phyloP scores from a whole-genome alignment of 257 asterid species.

The Anisodus acutangulus region DNA sequence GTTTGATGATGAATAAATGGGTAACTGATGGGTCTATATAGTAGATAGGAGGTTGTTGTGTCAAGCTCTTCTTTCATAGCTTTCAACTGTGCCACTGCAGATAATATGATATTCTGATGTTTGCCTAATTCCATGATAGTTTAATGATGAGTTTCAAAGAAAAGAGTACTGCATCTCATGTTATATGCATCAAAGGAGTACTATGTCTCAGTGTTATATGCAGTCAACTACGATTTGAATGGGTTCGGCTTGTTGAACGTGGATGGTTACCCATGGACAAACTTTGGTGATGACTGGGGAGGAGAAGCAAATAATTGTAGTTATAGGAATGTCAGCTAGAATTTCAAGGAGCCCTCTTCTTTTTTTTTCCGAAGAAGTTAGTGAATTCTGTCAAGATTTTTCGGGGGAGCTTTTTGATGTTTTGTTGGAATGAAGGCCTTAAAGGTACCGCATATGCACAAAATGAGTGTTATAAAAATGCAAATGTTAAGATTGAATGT shows the following conservation, averaged over 20 bases:
- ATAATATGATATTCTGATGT: not conserved
- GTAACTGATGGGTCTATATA: not conserved
- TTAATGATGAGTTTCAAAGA: not conserved
- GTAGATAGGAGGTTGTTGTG: conserved; percentile 1
- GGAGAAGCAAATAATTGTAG: not conserved
- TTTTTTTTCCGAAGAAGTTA: not conserved
- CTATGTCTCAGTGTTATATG: not conserved
- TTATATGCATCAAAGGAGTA: not conserved
- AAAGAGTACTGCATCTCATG: not conserved
- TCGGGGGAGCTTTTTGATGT: not conserved
- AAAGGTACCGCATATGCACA: not conserved
- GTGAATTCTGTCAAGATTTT: not conserved
- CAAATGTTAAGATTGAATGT: conserved; percentile 1
- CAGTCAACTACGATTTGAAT: not conserved
- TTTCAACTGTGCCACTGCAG: not conserved
- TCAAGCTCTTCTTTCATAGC: not conserved
- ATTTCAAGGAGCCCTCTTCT: not conserved
- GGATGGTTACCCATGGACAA: not conserved
- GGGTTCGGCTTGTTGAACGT: not conserved
- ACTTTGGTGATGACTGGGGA: not conserved
- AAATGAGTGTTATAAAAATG: not conserved
- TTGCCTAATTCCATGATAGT: not conserved
- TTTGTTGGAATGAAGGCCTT: not conserved
- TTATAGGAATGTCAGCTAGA: not conserved
- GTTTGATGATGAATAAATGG: not conserved